A percentile compares a stretch with the other conserved stretches of the same genome.
phyloP scores from a whole-genome alignment of 352 stramenopile genomes.

The Pythium coloratum region DNA sequence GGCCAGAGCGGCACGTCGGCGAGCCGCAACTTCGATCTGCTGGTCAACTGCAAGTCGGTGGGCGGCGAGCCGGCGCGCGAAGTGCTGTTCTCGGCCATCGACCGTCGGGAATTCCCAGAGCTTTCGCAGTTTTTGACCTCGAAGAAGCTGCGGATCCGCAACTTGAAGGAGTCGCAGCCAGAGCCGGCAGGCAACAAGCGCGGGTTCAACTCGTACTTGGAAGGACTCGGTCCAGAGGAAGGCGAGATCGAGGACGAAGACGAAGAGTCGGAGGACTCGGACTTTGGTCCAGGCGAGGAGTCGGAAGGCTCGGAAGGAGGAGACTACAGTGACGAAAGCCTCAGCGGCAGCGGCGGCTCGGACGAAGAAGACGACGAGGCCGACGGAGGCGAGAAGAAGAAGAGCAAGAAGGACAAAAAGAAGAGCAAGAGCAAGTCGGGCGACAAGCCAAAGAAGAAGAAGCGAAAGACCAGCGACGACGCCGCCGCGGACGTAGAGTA shows the following conservation, averaged over 20 bases:
- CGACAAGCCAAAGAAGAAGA: constrained; percentile 26
- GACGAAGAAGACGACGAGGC: constrained; percentile 80
- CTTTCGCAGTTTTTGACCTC: constrained; percentile 95
- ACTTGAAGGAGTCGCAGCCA: constrained; percentile 88
- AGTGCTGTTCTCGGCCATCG: constrained; percentile 96
- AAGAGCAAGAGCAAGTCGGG: constrained; percentile 67
- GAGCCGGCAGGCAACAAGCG: constrained; percentile 63
- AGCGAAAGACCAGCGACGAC: constrained; percentile 21
- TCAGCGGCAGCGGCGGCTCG: constrained; percentile 47
- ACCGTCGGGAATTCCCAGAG: constrained; percentile 93
- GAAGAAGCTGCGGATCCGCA: constrained; percentile 94
- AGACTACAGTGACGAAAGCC: constrained; percentile 86
- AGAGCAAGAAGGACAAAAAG: constrained; percentile 57
- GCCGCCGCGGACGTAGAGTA: constrained; percentile 11
- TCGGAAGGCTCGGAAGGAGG: constrained; percentile 45
- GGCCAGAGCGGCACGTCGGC: constrained; percentile 85
- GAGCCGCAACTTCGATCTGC: constrained; percentile 96
- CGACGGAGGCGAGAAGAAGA: constrained; percentile 53
- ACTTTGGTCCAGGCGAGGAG: constrained; percentile 88
- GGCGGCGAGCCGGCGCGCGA: constrained; percentile 83
- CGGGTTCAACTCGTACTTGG: constrained; percentile 79
- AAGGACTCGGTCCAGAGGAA: constrained; percentile 75
- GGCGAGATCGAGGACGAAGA: constrained; percentile 91
- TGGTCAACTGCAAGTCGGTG: constrained; percentile 90
- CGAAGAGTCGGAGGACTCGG: constrained; percentile 90